Evolutionary conservation across 116 monocot species (phyloP).

Genomic region (Phalaenopsis hybrid): DNA sequence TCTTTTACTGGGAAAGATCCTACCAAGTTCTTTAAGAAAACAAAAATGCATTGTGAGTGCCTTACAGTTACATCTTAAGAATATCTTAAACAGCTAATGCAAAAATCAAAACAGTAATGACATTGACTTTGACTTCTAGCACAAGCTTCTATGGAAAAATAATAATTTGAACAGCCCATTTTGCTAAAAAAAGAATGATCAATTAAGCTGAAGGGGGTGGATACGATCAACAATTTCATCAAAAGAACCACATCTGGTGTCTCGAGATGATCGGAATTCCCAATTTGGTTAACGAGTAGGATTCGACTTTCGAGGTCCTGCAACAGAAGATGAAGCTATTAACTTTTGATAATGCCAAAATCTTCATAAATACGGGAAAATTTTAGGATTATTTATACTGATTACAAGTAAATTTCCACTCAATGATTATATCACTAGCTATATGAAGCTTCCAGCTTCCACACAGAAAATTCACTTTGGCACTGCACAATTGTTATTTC

Average conservation of each 20-base stretch:
- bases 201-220: constrained; percentile 16
- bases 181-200: not conserved
- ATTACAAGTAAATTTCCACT: not conserved
- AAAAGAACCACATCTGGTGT: constrained; percentile 28
- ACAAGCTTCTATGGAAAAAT: not conserved
- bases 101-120: not conserved
- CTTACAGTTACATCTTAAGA: not conserved
- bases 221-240: constrained; percentile 65
- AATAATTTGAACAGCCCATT: not conserved
- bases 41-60: not conserved
- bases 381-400: not conserved
- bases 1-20: no score
- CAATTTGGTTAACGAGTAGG: constrained; percentile 49
- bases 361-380: not conserved
- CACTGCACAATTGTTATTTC: not conserved
- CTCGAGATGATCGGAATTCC: constrained; percentile 26
- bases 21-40: not conserved
- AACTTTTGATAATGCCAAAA: not conserved
- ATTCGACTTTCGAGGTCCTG: constrained; percentile 56
- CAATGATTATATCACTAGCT: not conserved
- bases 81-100: not conserved
- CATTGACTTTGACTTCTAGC: not conserved
- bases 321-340: constrained; percentile 1
- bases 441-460: not conserved
- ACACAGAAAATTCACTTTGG: not conserved